These are phyloP conservation scores for Pythium folliculosum DNA, from an alignment of 352 stramenopile genomes.

Conservation along the genomic window DNA sequence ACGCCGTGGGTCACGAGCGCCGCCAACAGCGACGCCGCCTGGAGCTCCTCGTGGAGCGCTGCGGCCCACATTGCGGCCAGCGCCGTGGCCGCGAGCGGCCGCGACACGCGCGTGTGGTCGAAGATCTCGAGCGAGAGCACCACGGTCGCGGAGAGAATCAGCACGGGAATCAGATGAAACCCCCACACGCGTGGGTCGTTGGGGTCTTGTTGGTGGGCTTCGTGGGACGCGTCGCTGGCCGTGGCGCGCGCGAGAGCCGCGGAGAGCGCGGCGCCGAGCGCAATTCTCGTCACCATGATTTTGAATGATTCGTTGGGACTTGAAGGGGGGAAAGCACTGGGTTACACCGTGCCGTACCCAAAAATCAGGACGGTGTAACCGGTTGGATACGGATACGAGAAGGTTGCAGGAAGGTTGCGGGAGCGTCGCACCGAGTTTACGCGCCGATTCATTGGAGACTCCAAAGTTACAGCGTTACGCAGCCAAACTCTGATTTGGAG, in stretches of 20 bases:
- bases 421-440: background rate
- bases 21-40: conserved; percentile 50
- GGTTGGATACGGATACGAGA: background rate
- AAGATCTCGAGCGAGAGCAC: conserved; percentile 73
- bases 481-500: too few species aligned
- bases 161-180: conserved; percentile 34
- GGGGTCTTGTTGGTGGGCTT: background rate
- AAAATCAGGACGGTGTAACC: background rate
- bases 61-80: conserved; percentile 43
- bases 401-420: background rate
- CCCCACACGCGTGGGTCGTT: background rate
- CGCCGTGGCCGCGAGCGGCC: conserved; percentile 36
- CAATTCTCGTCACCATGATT: background rate
- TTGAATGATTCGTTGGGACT: background rate
- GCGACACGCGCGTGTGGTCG: conserved; percentile 45
- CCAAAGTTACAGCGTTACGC: too few species aligned
- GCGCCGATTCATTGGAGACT: background rate
- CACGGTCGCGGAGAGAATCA: conserved; percentile 47
- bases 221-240: background rate
- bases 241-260: background rate
- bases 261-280: background rate
- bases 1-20: conserved; percentile 45
- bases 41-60: conserved; percentile 36
- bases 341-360: background rate
- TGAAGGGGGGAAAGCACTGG: background rate